These are phyloP conservation scores for Helichrysum umbraculigerum DNA, from an alignment of 129 eudicot species.

Conservation along the genomic window DNA sequence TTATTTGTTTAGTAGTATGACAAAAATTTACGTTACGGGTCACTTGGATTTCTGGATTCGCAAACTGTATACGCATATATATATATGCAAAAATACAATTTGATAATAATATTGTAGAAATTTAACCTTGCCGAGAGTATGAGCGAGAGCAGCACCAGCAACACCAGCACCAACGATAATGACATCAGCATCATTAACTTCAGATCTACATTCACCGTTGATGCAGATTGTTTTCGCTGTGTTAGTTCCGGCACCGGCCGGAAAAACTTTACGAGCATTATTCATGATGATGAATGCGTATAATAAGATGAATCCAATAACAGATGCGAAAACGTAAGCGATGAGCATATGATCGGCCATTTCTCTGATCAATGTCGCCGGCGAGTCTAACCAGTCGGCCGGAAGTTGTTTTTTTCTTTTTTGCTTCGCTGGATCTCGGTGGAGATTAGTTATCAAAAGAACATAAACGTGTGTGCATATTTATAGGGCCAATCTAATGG, in stretches of 20 bases:
- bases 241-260: slow-evolving; percentile 1
- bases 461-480: not conserved
- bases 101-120: not conserved
- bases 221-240: slow-evolving; percentile 35
- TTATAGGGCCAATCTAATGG: not conserved
- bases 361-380: slow-evolving; percentile 34
- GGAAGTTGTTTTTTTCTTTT: not conserved
- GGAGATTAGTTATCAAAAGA: slow-evolving; percentile 23
- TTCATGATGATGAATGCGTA: slow-evolving; percentile 30
- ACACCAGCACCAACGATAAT: slow-evolving; percentile 81
- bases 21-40: too few relatives aligned
- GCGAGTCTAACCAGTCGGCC: slow-evolving; percentile 9
- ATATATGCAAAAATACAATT: not conserved
- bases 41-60: too few relatives aligned
- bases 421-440: slow-evolving; percentile 33
- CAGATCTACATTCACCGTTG: slow-evolving; percentile 50
- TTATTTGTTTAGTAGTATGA: too few relatives aligned
- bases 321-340: slow-evolving; percentile 34
- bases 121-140: slow-evolving; percentile 69
- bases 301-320: slow-evolving; percentile 25
- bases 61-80: too few relatives aligned
- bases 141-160: slow-evolving; percentile 85
- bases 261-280: slow-evolving; percentile 23
- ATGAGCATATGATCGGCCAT: slow-evolving; percentile 36
- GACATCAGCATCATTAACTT: slow-evolving; percentile 44